Percentiles rank a stretch among this genome's conserved stretches.
Evolutionary conservation across 495 filamentous ascomycete species (phyloP).

Genomic region (Penicillium mononematosum): DNA sequence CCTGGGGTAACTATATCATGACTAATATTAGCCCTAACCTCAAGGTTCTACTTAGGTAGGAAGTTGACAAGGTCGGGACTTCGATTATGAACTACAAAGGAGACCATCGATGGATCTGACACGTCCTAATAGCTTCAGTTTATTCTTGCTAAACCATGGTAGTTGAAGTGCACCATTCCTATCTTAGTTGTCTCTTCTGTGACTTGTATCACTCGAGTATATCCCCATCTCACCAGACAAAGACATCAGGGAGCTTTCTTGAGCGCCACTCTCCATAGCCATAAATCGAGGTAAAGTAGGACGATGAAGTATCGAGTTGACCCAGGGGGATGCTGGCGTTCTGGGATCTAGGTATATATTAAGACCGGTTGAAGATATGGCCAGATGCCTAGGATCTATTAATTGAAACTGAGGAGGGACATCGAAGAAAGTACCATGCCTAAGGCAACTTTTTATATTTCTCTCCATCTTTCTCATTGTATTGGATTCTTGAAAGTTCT

Average conservation of each 20-base stretch:
- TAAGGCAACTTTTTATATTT: too few relatives aligned
- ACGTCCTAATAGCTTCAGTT: not conserved
- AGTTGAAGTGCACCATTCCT: too few relatives aligned
- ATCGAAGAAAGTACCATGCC: not conserved
- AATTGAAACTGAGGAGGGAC: not conserved
- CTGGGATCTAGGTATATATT: not conserved
- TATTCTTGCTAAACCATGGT: not conserved
- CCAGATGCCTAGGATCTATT: not conserved
- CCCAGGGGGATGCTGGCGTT: not conserved
- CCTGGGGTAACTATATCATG: not conserved
- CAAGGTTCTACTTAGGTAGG: too few relatives aligned
- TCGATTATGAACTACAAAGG: not conserved
- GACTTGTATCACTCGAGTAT: too few relatives aligned
- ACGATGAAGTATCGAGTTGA: too few relatives aligned
- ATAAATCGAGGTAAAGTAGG: too few relatives aligned
- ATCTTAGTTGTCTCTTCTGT: too few relatives aligned
- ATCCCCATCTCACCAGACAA: too few relatives aligned
- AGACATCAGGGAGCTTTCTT: too few relatives aligned
- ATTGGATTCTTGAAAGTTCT: not conserved
- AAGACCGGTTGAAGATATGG: not conserved
- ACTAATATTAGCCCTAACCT: conserved; percentile 8
- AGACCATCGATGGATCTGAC: not conserved
- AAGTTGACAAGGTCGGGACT: not conserved
- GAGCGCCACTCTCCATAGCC: too few relatives aligned
- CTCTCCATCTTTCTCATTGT: too few relatives aligned